Conservation (phyloP, 192 early-diverging fungal genomes). For the Polychytrium aggregatum region DNA sequence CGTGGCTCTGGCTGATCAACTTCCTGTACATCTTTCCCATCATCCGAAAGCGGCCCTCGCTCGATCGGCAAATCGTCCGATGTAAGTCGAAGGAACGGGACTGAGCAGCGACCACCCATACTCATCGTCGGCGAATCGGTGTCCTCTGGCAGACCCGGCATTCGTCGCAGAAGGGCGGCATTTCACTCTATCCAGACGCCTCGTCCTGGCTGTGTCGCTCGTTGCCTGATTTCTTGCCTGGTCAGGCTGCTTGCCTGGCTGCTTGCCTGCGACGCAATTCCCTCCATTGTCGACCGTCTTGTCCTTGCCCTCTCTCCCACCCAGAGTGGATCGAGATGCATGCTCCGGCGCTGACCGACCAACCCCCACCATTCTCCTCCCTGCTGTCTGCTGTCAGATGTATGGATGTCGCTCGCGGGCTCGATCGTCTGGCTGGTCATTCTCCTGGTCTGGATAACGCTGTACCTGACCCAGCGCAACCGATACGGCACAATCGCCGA, state of each 20-base stretch:
- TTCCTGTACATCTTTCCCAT: constrained; percentile 53
- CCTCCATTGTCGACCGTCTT: neutral
- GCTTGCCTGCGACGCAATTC: neutral
- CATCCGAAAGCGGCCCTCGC: constrained; percentile 28
- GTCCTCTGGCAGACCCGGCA: too few relatives aligned
- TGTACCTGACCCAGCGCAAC: constrained; percentile 48
- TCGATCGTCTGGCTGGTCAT: constrained; percentile 33
- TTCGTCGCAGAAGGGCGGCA: too few relatives aligned
- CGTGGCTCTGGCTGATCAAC: constrained; percentile 64
- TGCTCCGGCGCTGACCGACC: neutral
- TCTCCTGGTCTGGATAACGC: constrained; percentile 42
- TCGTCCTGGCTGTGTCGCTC: too few relatives aligned
- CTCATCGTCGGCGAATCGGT: too few relatives aligned
- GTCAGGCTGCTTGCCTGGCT: too few relatives aligned
- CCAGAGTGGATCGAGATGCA: neutral
- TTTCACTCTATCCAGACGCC: neutral
- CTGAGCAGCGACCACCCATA: too few relatives aligned
- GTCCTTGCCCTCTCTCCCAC: neutral
- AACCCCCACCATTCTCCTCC: neutral
- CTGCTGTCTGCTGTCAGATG: constrained; percentile 22
- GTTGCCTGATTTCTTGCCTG: too few relatives aligned
- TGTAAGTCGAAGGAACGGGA: constrained; percentile 45
- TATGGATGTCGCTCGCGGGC: constrained; percentile 38
- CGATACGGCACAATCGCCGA: constrained; percentile 51
- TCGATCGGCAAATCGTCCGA: constrained; percentile 31